These are phyloP conservation scores for Ogataea neopini DNA, from an alignment of 805 yeast species.

Conservation along the genomic window DNA sequence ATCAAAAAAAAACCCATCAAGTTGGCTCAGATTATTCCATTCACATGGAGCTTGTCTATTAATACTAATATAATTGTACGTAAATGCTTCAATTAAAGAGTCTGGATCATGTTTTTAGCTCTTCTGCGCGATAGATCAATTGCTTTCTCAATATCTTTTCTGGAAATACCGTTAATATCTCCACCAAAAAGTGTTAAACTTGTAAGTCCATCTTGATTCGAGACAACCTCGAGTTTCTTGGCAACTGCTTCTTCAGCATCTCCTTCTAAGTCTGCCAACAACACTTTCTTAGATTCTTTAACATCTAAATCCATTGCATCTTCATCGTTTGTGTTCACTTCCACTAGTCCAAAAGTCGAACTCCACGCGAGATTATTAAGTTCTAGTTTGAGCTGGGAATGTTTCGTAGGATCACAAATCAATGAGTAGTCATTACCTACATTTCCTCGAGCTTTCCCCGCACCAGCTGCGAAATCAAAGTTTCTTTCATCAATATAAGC, in stretches of 20 bases:
- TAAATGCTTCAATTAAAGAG: conserved; percentile 9
- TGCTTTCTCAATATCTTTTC: conserved; percentile 48
- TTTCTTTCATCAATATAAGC: conserved; percentile 67
- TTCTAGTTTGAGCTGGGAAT: conserved; percentile 42
- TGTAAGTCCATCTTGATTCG: conserved; percentile 36
- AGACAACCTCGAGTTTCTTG: conserved; percentile 53
- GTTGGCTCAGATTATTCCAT: background rate
- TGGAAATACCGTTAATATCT: conserved; percentile 45
- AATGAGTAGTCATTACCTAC: conserved; percentile 45
- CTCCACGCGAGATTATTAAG: conserved; percentile 41
- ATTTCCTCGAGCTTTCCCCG: conserved; percentile 34
- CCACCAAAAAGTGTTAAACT: conserved; percentile 53
- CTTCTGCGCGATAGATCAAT: conserved; percentile 50
- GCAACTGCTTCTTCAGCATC: conserved; percentile 75
- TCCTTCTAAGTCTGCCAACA: conserved; percentile 79
- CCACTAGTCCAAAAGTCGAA: conserved; percentile 63
- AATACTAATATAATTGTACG: background rate
- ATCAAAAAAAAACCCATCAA: no score
- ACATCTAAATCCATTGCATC: conserved; percentile 35
- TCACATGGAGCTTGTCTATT: background rate
- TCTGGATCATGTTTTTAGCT: conserved; percentile 37
- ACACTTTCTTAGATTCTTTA: conserved; percentile 30
- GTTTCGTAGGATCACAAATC: conserved; percentile 52
- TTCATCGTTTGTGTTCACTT: conserved; percentile 39
- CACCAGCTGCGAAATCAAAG: conserved; percentile 50